Conservation (phyloP, 2,329 filamentous ascomycete genomes). For the Acephala macrosclerotiorum region DNA sequence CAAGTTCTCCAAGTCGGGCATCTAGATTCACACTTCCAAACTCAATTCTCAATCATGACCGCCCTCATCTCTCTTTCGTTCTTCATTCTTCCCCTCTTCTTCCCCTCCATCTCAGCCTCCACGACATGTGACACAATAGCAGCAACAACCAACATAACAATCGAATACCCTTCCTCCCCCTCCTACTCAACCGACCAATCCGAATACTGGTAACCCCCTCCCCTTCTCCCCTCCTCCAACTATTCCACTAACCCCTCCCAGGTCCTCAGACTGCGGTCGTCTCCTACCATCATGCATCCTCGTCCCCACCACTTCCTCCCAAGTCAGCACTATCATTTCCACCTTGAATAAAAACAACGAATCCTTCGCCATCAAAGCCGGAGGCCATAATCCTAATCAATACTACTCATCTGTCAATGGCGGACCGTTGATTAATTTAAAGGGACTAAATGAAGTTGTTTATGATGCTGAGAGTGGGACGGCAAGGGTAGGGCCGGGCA, state of each 20-base stretch:
- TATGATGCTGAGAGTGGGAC: conserved; percentile 15
- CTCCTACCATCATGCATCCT: conserved; percentile 18
- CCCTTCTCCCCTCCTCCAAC: not conserved
- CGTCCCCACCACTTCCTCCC: not conserved
- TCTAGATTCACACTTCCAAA: not conserved
- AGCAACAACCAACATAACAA: not conserved
- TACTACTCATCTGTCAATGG: conserved; percentile 45
- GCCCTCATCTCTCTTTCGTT: too few relatives aligned
- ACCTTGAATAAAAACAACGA: conserved; percentile 42
- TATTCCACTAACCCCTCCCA: not conserved
- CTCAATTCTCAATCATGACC: not conserved
- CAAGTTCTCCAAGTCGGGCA: not conserved
- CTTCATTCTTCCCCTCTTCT: not conserved
- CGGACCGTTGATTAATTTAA: not conserved
- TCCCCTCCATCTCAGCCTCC: not conserved
- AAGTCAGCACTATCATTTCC: conserved; percentile 32
- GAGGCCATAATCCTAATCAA: conserved; percentile 49
- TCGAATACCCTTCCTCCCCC: not conserved
- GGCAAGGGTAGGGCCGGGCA: conserved; percentile 41
- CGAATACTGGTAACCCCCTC: conserved; percentile 3
- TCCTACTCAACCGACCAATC: not conserved
- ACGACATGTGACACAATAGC: not conserved
- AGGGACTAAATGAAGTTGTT: not conserved
- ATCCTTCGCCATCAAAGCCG: conserved; percentile 49
- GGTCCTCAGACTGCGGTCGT: conserved; percentile 11